A percentile compares a stretch with the other conserved stretches of the same genome.
phyloP scores from a whole-genome alignment of 768 basidiomycete genomes.

The Cystofilobasidium capitatum region DNA sequence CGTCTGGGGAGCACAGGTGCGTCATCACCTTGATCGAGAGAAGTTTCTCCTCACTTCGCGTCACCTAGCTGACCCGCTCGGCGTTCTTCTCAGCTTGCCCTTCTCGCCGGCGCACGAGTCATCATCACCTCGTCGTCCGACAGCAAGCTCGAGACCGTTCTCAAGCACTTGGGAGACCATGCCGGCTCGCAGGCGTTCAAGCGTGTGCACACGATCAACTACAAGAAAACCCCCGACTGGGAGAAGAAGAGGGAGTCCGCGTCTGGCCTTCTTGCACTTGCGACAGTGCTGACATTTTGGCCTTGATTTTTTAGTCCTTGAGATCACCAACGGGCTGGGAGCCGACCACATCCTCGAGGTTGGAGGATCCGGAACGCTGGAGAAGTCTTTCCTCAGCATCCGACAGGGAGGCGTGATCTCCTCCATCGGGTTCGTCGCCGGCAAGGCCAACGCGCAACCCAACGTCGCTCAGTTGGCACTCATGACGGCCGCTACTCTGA shows the following conservation, averaged over 20 bases:
- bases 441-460: neutral
- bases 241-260: slow-evolving; percentile 49
- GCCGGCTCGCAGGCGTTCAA: slow-evolving; percentile 27
- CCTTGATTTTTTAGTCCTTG: too few relatives aligned
- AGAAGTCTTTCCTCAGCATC: slow-evolving; percentile 38
- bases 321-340: slow-evolving; percentile 38
- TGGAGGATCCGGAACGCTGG: slow-evolving; percentile 49
- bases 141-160: slow-evolving; percentile 54
- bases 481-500: slow-evolving; percentile 42
- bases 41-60: neutral
- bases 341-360: slow-evolving; percentile 47
- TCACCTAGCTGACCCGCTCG: neutral
- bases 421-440: slow-evolving; percentile 47
- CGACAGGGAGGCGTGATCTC: slow-evolving; percentile 44
- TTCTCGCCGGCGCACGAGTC: slow-evolving; percentile 54
- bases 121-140: slow-evolving; percentile 62
- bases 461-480: slow-evolving; percentile 41
- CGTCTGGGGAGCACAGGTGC: slow-evolving; percentile 43
- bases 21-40: neutral
- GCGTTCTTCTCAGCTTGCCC: slow-evolving; percentile 47
- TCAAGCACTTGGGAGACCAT: slow-evolving; percentile 50
- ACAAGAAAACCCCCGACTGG: slow-evolving; percentile 53
- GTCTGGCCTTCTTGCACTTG: too few relatives aligned
- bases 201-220: slow-evolving; percentile 46
- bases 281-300: too few relatives aligned